These are phyloP conservation scores for Pseudogymnoascus sp. DNA, from an alignment of 2,329 filamentous ascomycete species.

Conservation along the genomic window DNA sequence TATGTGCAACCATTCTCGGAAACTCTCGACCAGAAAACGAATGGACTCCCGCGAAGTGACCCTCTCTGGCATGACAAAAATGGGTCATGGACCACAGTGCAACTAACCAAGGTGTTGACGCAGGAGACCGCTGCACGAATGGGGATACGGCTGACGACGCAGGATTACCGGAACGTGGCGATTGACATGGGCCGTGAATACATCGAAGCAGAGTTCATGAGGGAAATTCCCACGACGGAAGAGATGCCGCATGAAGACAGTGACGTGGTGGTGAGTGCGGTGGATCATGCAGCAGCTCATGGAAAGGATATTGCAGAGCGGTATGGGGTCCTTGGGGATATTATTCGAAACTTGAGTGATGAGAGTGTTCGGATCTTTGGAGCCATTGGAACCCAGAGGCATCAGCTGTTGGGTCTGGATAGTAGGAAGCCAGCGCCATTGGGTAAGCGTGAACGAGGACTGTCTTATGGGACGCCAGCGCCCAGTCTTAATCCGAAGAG, in stretches of 20 bases:
- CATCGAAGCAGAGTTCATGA: no score
- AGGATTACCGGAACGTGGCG: neutral
- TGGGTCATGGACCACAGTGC: neutral
- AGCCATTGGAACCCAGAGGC: neutral
- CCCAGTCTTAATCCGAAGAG: neutral
- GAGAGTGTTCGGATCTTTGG: neutral
- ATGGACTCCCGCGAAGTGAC: neutral
- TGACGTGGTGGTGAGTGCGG: neutral
- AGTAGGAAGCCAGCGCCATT: neutral
- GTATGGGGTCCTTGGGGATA: neutral
- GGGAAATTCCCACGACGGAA: neutral
- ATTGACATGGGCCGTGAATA: neutral
- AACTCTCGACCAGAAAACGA: neutral
- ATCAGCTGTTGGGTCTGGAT: neutral
- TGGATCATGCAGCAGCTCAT: neutral
- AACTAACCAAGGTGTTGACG: neutral
- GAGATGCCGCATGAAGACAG: neutral
- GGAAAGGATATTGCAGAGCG: neutral
- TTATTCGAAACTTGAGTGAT: neutral
- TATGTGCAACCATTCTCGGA: neutral
- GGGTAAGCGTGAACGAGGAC: neutral
- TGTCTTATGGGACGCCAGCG: neutral
- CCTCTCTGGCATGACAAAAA: constrained; percentile 2
- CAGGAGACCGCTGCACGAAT: neutral
- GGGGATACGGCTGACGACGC: neutral